Evolutionary conservation across 2,329 filamentous ascomycete genomes (phyloP), one percentile per base, ranked within the genome.

Genomic region (Corinectria fuckeliana): DNA sequence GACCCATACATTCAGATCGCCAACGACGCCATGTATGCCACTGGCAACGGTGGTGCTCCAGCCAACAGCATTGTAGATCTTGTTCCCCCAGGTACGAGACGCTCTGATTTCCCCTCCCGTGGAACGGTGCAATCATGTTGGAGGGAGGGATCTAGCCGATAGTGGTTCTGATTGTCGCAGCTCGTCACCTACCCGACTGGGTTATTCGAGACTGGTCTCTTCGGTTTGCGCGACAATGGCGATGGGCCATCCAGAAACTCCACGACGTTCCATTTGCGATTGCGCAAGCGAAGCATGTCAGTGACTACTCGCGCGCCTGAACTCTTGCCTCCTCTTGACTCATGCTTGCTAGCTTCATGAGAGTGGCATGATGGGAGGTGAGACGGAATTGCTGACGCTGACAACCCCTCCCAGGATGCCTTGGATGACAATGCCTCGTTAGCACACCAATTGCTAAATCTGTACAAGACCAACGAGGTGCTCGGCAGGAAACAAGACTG

Each of bases 31-130:
- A 71, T 72, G 66, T 67, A 72, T 50, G 70, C 71, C 23, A 73
- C 71, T 20, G 65, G 71, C 2, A 73, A 73, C 30, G 71, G 71
- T 13, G 71, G 71, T 30, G 68, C 71, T 34, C 71, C 70, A 8
- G 71, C 69, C 20, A 69, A 70, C 57, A 73, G 70, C 42, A 63
- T 82, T 18, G 77, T 82, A 39, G 82, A 84, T 62, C 69, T 81
- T 50, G 77, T 82, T 48, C 82, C 81, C 2, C 47, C 63, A 13
- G 71, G 72, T 75, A 67, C 54, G 66, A 44, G 13, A 18, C 23
- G 16, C 8, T 28, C 26, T 18, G 16, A 20, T 28, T 16, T 38
- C 48, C 14, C 14, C 16, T 18, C 14, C 16, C 21, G 32, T 10
- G 32, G 1, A 16, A 16, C 16, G 34, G 1, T 11, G 21, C 42